Base-by-base conservation (phyloP, 1,284 basidiomycete species). In the Grifola frondosa region DNA sequence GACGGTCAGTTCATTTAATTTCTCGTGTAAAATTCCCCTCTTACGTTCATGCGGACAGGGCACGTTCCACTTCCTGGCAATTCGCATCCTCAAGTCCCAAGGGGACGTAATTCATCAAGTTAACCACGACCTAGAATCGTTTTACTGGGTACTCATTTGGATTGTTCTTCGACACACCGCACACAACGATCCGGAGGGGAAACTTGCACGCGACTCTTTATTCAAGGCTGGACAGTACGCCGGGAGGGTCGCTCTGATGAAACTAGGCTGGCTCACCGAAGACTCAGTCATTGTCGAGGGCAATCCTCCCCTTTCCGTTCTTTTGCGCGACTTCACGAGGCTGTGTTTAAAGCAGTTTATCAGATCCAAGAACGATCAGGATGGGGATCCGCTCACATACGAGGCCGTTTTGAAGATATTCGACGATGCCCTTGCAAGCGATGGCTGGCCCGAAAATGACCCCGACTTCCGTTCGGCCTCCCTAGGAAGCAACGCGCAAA, bases 91-190 rank as follows among this genome's bases (percentile, higher is more conserved):
- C 2, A 5, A 4, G 13, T 16, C 20, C 12, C 25, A 31, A 6
- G 19, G 16, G 12, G 28, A 20, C 21, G 17, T 24, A 5, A 24
- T 39, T 16, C 47, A 42, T 20, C 3, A 31, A 6, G 16, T 25
- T 5, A 16, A 34, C 25, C 46, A 48, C 30, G 46, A 48, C 16
- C 34, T 48, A 16, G 46, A 48, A 12, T 47, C 39, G 10, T 42
- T 23, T 42, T 47, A 39, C 39, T 51, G 49, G 49, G 36, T 46
- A 3, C 21, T 48, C 7, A 21, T 48, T 2, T 51, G 49, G 42
- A 32, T 51, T 12, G 26, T 51, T 4, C 30, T 46, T 1, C 49
- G 46, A 1, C 37, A 44, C 12, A 43, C 49, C 2, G n/a, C 5
- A 7, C 32, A 34, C 28, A 19, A 25, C 13, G 20, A 34, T 7